These are phyloP conservation scores for Quaeritorhiza haematococci DNA, from an alignment of 371 early-diverging fungal genomes.

Conservation along the genomic window DNA sequence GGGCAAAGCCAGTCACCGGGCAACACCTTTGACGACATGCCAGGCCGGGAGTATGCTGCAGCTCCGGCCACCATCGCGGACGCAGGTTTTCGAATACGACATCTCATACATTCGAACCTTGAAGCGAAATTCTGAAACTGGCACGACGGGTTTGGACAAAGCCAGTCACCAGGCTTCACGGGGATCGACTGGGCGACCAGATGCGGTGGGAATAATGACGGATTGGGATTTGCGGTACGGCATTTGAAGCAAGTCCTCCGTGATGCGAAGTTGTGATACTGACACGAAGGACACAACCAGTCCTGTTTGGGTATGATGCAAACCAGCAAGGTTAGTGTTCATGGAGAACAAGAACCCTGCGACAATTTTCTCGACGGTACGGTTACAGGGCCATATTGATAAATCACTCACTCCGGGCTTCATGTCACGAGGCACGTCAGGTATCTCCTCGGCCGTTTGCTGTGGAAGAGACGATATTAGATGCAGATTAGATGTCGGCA, in stretches of 20 bases:
- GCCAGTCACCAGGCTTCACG: slow-evolving; percentile 22
- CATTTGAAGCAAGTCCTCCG: slow-evolving; percentile 54
- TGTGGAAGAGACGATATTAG: too few relatives aligned
- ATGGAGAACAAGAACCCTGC: too few relatives aligned
- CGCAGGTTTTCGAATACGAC: not conserved
- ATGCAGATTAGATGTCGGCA: not conserved
- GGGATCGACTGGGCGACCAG: too few relatives aligned
- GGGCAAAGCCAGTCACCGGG: slow-evolving; percentile 76
- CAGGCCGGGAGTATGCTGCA: not conserved
- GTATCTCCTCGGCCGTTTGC: not conserved
- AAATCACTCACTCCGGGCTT: not conserved
- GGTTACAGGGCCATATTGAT: not conserved
- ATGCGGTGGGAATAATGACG: too few relatives aligned
- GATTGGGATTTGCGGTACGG: slow-evolving; percentile 1
- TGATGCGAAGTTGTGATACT: slow-evolving; percentile 71
- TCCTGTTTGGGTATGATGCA: too few relatives aligned
- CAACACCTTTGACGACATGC: slow-evolving; percentile 11
- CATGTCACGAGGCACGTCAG: not conserved
- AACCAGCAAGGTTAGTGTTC: too few relatives aligned
- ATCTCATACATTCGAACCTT: slow-evolving; percentile 52
- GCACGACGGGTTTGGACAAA: slow-evolving; percentile 44
- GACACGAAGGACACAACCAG: slow-evolving; percentile 71
- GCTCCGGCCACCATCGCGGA: not conserved
- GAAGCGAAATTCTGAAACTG: slow-evolving; percentile 57
- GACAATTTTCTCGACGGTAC: slow-evolving; percentile 17